phyloP scores from a whole-genome alignment of 345 rosid species.

The Citrus australasica region DNA sequence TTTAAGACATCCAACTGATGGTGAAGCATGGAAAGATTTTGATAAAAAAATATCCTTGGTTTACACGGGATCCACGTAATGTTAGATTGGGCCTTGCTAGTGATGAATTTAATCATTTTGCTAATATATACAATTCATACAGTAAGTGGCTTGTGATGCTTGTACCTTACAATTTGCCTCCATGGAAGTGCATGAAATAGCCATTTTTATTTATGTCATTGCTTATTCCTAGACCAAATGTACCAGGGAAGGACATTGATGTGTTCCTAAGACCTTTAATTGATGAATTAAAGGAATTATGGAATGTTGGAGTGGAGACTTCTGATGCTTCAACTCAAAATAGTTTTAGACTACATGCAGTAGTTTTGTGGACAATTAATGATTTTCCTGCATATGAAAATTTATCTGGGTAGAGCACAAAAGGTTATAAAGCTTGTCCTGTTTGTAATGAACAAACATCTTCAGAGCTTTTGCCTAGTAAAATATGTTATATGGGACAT shows the following conservation, averaged over 20 bases:
- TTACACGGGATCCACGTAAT: not conserved
- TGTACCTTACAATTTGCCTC: slow-evolving; percentile 7
- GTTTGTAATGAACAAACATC: too few species aligned
- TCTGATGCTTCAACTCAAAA: not conserved
- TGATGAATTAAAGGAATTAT: not conserved
- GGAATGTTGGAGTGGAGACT: not conserved
- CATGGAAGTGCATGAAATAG: not conserved
- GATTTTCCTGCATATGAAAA: too few species aligned
- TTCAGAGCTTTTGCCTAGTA: too few species aligned
- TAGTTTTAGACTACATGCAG: too few species aligned
- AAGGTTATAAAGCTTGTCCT: too few species aligned
- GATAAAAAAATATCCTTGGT: not conserved
- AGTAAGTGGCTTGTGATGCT: slow-evolving; percentile 7
- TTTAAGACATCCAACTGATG: too few species aligned
- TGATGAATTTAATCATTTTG: slow-evolving; percentile 3
- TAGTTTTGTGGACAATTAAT: too few species aligned
- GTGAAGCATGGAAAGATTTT: too few species aligned
- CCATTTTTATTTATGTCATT: not conserved
- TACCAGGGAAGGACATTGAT: not conserved
- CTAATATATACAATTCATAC: not conserved
- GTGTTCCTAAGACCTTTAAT: not conserved
- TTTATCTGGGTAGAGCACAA: too few species aligned
- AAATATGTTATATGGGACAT: too few species aligned
- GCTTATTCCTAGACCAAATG: not conserved
- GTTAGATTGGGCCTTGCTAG: not conserved